Base-by-base conservation (phyloP, 2,329 filamentous ascomycete species). In the Trichoderma gracile region DNA sequence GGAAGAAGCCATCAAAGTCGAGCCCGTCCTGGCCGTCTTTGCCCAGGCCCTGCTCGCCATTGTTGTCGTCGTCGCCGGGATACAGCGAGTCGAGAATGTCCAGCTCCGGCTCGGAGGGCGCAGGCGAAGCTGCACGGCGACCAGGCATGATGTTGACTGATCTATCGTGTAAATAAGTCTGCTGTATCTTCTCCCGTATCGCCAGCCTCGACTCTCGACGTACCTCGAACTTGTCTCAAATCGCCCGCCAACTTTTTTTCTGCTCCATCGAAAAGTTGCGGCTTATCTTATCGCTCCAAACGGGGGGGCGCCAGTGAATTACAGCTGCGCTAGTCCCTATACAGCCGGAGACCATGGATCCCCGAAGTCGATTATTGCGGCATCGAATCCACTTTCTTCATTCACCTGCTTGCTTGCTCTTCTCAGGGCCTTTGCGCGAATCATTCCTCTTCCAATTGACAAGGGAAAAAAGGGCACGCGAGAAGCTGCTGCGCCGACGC, bases 81-180 rank as follows among this genome's bases (percentile, higher is more conserved):
- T 94, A 90, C 12, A 97, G 82, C 2, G 89, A 89, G 67, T 84
- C 88, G 21, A 92, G 87, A 60, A 99, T 97, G 73, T 99, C 95
- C 73, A 96, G 87, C 74, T 97, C 95, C 69, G 89, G 90, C 78
- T 98, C 94, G 56, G 94, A 98, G 65, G 85, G 82, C 55, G 92
- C 87, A 66, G 94, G 95, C 49, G 95, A 98, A 64, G 84, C 84
- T 73, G 86, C 87, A 73, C 91, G 88, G 30, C 60, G 88, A 33
- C 60, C 43, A 78, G 84, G 83, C 92, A 96, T 96, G 56, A 65
- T 73, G 61, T 62, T 65, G 58, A 4, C 15, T 27, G 15, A 53
- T 47, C 23, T 19, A 12, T 52, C 7, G 19, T n/a, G 17, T 10
- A 27, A 27, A 3, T 17, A 12, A 15, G 17, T 6, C 42, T 50